These are phyloP conservation scores for Ophiosphaerella korrae DNA, from an alignment of 2,329 filamentous ascomycete genomes.

Conservation along the genomic window DNA sequence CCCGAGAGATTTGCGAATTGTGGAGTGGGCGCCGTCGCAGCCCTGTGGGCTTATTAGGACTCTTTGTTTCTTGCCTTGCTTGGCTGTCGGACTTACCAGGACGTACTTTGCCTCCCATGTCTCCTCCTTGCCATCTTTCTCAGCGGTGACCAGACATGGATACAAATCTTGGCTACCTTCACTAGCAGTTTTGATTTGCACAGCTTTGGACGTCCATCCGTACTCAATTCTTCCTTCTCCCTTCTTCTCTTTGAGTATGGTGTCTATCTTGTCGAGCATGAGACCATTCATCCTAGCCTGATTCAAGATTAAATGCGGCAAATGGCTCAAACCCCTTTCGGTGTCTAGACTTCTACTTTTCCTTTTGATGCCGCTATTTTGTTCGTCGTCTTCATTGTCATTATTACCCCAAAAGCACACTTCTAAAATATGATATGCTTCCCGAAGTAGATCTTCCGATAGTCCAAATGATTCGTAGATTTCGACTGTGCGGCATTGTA, in stretches of 20 bases:
- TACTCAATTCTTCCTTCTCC: slow-evolving; percentile 56
- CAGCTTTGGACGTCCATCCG: slow-evolving; percentile 56
- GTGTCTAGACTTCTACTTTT: slow-evolving; percentile 59
- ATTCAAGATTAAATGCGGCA: slow-evolving; percentile 71
- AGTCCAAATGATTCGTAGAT: slow-evolving; percentile 76
- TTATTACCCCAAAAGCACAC: slow-evolving; percentile 56
- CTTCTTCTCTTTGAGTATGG: slow-evolving; percentile 30
- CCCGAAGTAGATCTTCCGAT: slow-evolving; percentile 65
- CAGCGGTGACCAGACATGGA: slow-evolving; percentile 39
- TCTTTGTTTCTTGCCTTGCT: not conserved
- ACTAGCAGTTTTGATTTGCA: slow-evolving; percentile 56
- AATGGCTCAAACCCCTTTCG: slow-evolving; percentile 64
- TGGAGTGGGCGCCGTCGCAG: slow-evolving; percentile 60
- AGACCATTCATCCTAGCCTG: slow-evolving; percentile 71
- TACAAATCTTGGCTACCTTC: slow-evolving; percentile 38
- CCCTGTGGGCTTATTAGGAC: slow-evolving; percentile 34
- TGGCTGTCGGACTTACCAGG: slow-evolving; percentile 27
- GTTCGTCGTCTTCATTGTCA: slow-evolving; percentile 14
- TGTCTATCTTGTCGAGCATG: slow-evolving; percentile 59
- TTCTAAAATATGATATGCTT: slow-evolving; percentile 70
- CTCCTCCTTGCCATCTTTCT: slow-evolving; percentile 36
- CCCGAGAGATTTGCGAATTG: slow-evolving; percentile 57
- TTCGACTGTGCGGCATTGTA: slow-evolving; percentile 71
- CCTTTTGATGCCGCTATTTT: slow-evolving; percentile 46
- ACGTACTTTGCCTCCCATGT: slow-evolving; percentile 47